These are phyloP conservation scores for Lodderomyces parapsilosis DNA, from an alignment of 1,139 yeast genomes.

Conservation along the genomic window DNA sequence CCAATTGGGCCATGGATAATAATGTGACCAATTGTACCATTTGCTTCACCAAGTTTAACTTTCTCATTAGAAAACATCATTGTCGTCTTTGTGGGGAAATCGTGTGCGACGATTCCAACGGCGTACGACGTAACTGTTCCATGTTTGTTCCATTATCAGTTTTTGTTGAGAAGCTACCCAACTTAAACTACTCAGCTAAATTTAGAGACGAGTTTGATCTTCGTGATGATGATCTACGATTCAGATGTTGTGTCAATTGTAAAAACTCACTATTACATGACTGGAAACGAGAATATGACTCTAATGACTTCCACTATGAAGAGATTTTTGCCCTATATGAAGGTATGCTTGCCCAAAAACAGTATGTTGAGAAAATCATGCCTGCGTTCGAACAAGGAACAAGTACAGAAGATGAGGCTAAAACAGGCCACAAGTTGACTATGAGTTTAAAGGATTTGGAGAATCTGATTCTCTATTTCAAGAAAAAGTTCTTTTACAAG, in stretches of 20 bases:
- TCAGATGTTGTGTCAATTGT: conserved; percentile 68
- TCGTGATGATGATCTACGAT: conserved; percentile 14
- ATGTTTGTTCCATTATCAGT: conserved; percentile 61
- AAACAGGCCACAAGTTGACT: conserved; percentile 29
- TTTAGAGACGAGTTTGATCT: conserved; percentile 19
- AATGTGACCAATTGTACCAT: conserved; percentile 55
- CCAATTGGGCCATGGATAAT: conserved; percentile 64
- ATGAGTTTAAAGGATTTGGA: conserved; percentile 37
- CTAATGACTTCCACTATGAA: conserved; percentile 7
- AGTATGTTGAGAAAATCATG: conserved; percentile 30
- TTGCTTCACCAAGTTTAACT: conserved; percentile 58
- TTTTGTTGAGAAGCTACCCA: conserved; percentile 42
- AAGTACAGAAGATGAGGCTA: conserved; percentile 10
- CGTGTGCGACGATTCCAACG: conserved; percentile 67
- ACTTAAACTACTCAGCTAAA: conserved; percentile 34
- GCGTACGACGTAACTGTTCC: conserved; percentile 54
- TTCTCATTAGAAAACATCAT: conserved; percentile 76
- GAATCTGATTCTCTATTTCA: conserved; percentile 24
- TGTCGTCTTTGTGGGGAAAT: conserved; percentile 82
- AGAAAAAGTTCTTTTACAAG: conserved; percentile 21
- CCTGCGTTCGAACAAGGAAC: conserved; percentile 25
- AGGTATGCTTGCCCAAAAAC: conserved; percentile 32
- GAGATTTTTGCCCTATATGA: conserved; percentile 30
- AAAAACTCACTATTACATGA: conserved; percentile 59
- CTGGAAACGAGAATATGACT: conserved; percentile 42